Conservation (phyloP, 768 basidiomycete genomes). For the Daedaleopsis sinensis region DNA sequence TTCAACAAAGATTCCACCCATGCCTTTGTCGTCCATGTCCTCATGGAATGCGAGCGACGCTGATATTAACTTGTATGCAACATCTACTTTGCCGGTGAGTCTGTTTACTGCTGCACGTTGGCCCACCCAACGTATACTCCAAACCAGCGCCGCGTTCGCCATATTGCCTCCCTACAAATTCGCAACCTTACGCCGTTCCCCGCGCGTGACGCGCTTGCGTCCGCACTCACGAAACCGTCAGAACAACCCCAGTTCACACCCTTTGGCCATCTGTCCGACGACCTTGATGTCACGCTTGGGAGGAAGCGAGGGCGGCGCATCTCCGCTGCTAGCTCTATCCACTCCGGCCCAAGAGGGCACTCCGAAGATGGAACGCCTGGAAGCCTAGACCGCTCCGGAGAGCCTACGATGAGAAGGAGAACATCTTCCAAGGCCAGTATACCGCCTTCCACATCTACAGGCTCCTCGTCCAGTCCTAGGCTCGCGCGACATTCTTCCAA, state of each 20-base stretch:
- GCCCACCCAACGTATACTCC: background rate
- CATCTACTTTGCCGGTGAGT: constrained; percentile 4
- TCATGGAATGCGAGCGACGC: constrained; percentile 1
- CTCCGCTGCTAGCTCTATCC: constrained; percentile 56
- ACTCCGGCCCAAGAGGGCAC: constrained; percentile 51
- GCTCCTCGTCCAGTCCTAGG: constrained; percentile 29
- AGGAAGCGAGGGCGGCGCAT: constrained; percentile 62
- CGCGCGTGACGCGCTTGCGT: constrained; percentile 74
- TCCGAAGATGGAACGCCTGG: constrained; percentile 34
- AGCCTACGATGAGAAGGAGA: constrained; percentile 44
- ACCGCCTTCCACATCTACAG: constrained; percentile 7
- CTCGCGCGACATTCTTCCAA: constrained; percentile 13
- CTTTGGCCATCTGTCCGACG: constrained; percentile 65
- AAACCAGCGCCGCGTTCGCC: constrained; percentile 66
- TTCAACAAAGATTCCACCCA: background rate
- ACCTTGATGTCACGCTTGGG: constrained; percentile 63
- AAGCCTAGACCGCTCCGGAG: constrained; percentile 19
- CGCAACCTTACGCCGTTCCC: constrained; percentile 87
- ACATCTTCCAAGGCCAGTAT: constrained; percentile 49
- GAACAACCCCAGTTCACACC: constrained; percentile 61
- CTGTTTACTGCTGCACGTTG: no score
- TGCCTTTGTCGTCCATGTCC: constrained; percentile 4
- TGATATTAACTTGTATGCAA: background rate
- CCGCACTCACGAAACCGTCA: constrained; percentile 69
- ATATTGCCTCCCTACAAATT: constrained; percentile 73